Percentiles rank a stretch among this genome's conserved stretches.
Evolutionary conservation across 1,284 basidiomycete genomes (phyloP).

Genomic region (Pterulicium gracile): DNA sequence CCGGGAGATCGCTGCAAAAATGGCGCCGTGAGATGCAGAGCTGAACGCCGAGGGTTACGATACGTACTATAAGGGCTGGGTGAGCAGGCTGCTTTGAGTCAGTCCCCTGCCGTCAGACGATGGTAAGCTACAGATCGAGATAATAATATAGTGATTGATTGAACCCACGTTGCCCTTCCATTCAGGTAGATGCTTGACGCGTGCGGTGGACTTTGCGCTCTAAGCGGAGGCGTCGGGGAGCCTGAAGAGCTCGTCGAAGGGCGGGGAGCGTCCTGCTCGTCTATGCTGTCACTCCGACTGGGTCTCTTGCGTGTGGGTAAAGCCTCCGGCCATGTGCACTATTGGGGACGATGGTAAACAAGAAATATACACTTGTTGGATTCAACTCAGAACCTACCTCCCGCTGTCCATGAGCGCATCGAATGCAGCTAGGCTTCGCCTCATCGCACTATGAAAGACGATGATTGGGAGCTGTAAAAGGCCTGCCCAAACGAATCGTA

Average conservation of each 20-base stretch:
- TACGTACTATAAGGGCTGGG: constrained; percentile 9
- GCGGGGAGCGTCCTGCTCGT: background rate
- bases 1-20: background rate
- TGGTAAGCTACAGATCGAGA: no score
- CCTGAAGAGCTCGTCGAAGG: constrained; percentile 50
- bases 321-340: constrained; percentile 80
- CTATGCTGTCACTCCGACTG: constrained; percentile 9
- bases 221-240: constrained; percentile 43
- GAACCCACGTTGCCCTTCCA: no score
- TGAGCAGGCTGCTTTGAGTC: constrained; percentile 4
- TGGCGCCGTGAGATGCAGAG: background rate
- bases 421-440: constrained; percentile 67
- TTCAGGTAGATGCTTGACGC: constrained; percentile 7
- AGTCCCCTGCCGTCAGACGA: no score
- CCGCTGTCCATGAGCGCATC: constrained; percentile 69
- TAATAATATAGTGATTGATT: no score
- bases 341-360: constrained; percentile 12
- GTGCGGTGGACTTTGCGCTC: constrained; percentile 3
- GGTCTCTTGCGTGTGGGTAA: constrained; percentile 51
- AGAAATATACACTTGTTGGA: no score
- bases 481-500: constrained; percentile 21
- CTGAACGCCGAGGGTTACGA: no score
- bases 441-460: constrained; percentile 59
- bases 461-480: constrained; percentile 9
- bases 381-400: constrained; percentile 40